Conservation (phyloP, 306 rosid species). For the Spatholobus suberectus region DNA sequence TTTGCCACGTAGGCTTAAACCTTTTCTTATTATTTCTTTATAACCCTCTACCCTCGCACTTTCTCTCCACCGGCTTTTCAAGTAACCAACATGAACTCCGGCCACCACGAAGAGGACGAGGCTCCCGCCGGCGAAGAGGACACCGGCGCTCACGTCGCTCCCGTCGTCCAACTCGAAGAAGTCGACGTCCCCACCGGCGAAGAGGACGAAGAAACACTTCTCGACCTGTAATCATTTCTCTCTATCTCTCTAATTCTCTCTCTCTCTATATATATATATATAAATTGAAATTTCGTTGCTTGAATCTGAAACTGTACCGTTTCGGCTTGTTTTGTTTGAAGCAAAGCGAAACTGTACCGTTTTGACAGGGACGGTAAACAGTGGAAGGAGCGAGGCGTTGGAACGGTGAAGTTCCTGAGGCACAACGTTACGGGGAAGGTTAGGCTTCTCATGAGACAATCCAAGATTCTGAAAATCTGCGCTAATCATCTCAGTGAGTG, state of each 20-base stretch:
- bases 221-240: conserved; percentile 68
- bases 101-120: conserved; percentile 76
- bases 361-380: conserved; percentile 89
- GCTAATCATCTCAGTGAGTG: conserved; percentile 83
- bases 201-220: conserved; percentile 74
- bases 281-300: conserved; percentile 21
- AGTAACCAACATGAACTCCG: conserved; percentile 56
- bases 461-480: conserved; percentile 92
- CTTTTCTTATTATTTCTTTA: neutral
- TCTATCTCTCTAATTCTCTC: neutral
- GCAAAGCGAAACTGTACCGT: conserved; percentile 84
- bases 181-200: conserved; percentile 83
- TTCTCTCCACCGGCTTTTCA: neutral
- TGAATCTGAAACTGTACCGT: neutral
- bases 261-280: too few relatives aligned
- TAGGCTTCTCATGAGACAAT: conserved; percentile 89
- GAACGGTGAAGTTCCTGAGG: conserved; percentile 78
- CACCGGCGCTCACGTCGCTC: conserved; percentile 94
- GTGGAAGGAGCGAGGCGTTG: conserved; percentile 95
- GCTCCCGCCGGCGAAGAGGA: conserved; percentile 85
- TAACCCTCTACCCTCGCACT: conserved; percentile 33
- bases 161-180: conserved; percentile 84
- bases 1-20: neutral
- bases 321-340: conserved; percentile 22
- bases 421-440: conserved; percentile 74